Conservation (phyloP, 129 eudicot species). For the Mikania micrantha region DNA sequence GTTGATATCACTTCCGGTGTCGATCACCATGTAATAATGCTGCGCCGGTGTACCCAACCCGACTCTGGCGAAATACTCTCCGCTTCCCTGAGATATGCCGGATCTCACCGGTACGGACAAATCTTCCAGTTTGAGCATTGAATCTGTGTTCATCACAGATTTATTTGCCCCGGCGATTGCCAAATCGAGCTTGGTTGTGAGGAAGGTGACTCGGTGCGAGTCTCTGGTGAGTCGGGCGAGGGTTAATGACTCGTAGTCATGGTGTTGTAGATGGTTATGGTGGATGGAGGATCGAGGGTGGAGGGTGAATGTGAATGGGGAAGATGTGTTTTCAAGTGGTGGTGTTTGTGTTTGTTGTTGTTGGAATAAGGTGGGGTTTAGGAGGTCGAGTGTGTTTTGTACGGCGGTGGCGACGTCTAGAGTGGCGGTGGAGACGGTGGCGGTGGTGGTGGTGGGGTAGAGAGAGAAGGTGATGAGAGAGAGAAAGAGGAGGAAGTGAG, state of each 20-base stretch:
- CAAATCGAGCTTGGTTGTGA: conserved; percentile 13
- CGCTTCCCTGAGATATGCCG: conserved; percentile 62
- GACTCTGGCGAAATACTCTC: conserved; percentile 71
- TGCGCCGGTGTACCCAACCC: conserved; percentile 66
- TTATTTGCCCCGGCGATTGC: conserved; percentile 12
- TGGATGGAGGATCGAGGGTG: conserved; percentile 42
- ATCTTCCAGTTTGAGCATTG: conserved; percentile 16
- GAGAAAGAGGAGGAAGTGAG: conserved; percentile 10
- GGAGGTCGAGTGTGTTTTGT: conserved; percentile 25
- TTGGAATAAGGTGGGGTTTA: conserved; percentile 13
- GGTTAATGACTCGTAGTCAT: conserved; percentile 44
- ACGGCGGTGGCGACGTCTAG: conserved; percentile 29
- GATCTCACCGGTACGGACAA: conserved; percentile 45
- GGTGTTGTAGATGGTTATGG: conserved; percentile 8
- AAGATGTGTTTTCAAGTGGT: background rate
- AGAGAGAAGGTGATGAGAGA: conserved; percentile 5
- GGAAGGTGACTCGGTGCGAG: conserved; percentile 38
- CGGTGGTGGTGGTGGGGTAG: background rate
- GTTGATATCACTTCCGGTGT: conserved; percentile 77
- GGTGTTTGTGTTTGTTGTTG: background rate
- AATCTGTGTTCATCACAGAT: conserved; percentile 10
- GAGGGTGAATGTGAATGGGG: conserved; percentile 28
- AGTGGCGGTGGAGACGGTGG: conserved; percentile 16
- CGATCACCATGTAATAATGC: conserved; percentile 44
- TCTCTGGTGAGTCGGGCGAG: conserved; percentile 52